phyloP scores from a whole-genome alignment of 352 stramenopile species.

The Pythium utonaiense region DNA sequence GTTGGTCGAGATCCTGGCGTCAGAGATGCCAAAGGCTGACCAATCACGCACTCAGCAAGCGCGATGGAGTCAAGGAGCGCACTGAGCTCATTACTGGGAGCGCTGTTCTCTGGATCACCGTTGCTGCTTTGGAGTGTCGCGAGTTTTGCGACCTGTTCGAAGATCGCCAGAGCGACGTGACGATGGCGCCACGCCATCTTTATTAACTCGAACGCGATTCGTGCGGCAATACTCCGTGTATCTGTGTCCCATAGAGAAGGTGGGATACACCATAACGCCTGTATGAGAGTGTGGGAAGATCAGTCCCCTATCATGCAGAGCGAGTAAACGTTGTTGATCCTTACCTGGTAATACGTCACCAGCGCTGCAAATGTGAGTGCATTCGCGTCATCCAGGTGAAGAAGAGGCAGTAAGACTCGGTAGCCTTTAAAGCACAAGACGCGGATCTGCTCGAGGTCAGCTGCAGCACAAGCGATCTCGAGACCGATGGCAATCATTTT shows the following conservation, averaged over 20 bases:
- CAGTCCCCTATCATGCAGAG: not conserved
- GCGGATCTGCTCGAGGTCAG: constrained; percentile 47
- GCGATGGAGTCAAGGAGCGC: constrained; percentile 13
- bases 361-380: constrained; percentile 47
- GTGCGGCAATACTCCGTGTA: constrained; percentile 43
- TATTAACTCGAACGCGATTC: constrained; percentile 62
- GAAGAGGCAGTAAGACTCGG: constrained; percentile 53
- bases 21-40: not conserved
- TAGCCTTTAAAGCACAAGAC: constrained; percentile 68
- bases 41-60: constrained; percentile 10
- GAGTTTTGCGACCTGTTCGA: constrained; percentile 13
- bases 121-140: not conserved
- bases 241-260: constrained; percentile 40
- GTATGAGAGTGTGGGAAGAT: not conserved
- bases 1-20: not conserved
- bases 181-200: constrained; percentile 31
- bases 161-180: constrained; percentile 17
- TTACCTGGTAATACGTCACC: constrained; percentile 54
- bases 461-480: constrained; percentile 52
- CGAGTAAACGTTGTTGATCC: not conserved
- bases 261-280: constrained; percentile 28
- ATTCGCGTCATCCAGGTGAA: constrained; percentile 46
- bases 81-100: constrained; percentile 11
- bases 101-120: not conserved
- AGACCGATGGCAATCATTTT: constrained; percentile 52